A percentile compares a stretch with the other conserved stretches of the same genome.
These are phyloP conservation scores for Trichosporon asahii DNA, from an alignment of 1,284 basidiomycete species.

Conservation along the genomic window DNA sequence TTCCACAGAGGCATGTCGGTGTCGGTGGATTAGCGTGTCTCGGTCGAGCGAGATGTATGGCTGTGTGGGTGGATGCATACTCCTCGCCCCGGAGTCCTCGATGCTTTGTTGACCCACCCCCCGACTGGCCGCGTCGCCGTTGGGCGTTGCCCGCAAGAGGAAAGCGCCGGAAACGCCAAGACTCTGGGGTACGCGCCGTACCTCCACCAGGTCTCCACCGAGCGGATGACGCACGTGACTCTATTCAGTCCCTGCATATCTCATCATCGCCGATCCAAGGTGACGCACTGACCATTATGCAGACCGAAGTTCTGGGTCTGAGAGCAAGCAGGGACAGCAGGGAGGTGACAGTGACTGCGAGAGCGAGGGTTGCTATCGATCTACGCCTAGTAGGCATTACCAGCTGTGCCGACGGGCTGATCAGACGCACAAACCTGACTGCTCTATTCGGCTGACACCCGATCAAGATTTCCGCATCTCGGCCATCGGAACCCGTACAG, in stretches of 20 bases:
- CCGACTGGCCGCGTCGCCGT: neutral
- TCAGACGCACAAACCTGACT: too few relatives aligned
- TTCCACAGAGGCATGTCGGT: constrained; percentile 6
- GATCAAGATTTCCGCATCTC: too few relatives aligned
- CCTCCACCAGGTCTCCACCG: neutral
- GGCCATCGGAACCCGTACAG: too few relatives aligned
- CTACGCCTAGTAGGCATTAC: too few relatives aligned
- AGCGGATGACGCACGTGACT: neutral
- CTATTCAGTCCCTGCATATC: neutral
- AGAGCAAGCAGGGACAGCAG: too few relatives aligned
- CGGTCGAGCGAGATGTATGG: neutral
- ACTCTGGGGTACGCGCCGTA: neutral
- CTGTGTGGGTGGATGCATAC: constrained; percentile 1
- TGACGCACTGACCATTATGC: neutral
- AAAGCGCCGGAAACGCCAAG: neutral
- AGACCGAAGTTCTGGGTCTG: too few relatives aligned
- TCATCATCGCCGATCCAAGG: neutral
- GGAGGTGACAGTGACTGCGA: too few relatives aligned
- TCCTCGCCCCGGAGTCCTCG: neutral
- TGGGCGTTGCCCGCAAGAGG: neutral
- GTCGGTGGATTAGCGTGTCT: neutral
- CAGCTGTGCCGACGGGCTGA: too few relatives aligned
- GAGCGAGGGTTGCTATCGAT: too few relatives aligned
- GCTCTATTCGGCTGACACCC: too few relatives aligned
- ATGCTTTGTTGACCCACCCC: neutral